A percentile compares a stretch with the other conserved stretches of the same genome.
Evolutionary conservation across 2,329 filamentous ascomycete genomes (phyloP).

Genomic region (Cryoendolithus antarcticus): DNA sequence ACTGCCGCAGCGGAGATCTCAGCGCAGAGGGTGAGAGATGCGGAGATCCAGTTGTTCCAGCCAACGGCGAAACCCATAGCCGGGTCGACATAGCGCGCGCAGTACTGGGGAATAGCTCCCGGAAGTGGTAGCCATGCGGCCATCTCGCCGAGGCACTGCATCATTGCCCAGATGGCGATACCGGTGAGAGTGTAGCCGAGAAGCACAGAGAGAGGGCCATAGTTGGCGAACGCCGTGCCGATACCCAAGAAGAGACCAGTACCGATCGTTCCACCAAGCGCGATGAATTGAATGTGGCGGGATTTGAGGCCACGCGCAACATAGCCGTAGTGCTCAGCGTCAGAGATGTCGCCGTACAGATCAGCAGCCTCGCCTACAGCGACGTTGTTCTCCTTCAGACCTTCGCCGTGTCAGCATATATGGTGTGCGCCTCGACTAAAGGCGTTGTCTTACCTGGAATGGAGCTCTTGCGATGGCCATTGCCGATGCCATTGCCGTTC

Average conservation of each 20-base stretch:
- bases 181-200: conserved; percentile 29
- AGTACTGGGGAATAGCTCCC: conserved; percentile 27
- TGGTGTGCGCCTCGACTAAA: too few species aligned
- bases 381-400: too few species aligned
- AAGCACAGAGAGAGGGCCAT: conserved; percentile 13
- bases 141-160: conserved; percentile 26
- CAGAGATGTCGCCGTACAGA: too few species aligned
- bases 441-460: too few species aligned
- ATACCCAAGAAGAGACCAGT: conserved; percentile 18
- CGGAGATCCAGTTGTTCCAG: conserved; percentile 23
- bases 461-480: too few species aligned
- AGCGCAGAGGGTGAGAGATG: conserved; percentile 26
- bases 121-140: conserved; percentile 26
- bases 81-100: conserved; percentile 26
- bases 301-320: conserved; percentile 9
- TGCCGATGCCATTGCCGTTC: too few species aligned
- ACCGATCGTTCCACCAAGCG: conserved; percentile 17
- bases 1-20: conserved; percentile 53
- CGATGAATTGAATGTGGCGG: conserved; percentile 15
- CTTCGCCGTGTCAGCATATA: too few species aligned
- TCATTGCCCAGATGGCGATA: conserved; percentile 22
- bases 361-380: too few species aligned
- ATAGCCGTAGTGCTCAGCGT: neutral
- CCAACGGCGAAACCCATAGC: conserved; percentile 22
- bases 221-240: conserved; percentile 11